Evolutionary conservation across 2,329 filamentous ascomycete genomes (phyloP), one percentile per base, ranked within the genome.

Genomic region (Xylariaceae sp.): DNA sequence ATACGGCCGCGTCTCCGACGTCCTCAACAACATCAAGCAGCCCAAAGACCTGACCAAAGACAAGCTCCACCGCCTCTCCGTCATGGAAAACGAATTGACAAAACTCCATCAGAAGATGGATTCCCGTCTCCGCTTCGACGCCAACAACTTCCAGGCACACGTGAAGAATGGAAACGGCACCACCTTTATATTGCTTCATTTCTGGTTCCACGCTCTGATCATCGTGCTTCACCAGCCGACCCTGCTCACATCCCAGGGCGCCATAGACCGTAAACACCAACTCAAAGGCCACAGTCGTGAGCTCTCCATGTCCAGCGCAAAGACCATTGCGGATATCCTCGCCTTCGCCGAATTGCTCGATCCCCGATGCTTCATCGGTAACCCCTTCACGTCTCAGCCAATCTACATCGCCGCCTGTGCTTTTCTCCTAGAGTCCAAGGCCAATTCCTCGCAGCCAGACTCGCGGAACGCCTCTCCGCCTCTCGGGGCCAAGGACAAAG

Each of bases 351-450:
- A 95, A 66, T 74, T 95, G 7, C 89, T 94, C 50, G 89, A 95
- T 68, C 84, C 88, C 0, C 91, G 89, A 68, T 91, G 89, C 62
- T 89, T 91, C 53, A 86, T 91, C 35, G 89, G 89, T 1, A 95
- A 94, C 56, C 90, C 90, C 0, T 95, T 95, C 61, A 94, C 89
- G 0, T 90, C 87, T 47, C 90, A 95, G 69, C 90, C 90, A 0
- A 95, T 95, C 65, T 95, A 95, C 64, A 92, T 95, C 57, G 90
- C 90, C 0, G 90, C 89, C 0, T 95, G 89, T 66, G 90, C 90
- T 0, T 95, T 95, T 63, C 74, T 95, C 12, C 89, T 90, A 73
- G 90, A 95, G 67, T 89, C 88, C 3, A 85, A 83, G 3, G 80
- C 86, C 11, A 85, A 84, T 58, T 85, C 86, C 27, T 86, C 86